Evolutionary conservation across 495 filamentous ascomycete species (phyloP), one percentile per base, ranked within the genome.

Genomic region (Entonaema liquescens): DNA sequence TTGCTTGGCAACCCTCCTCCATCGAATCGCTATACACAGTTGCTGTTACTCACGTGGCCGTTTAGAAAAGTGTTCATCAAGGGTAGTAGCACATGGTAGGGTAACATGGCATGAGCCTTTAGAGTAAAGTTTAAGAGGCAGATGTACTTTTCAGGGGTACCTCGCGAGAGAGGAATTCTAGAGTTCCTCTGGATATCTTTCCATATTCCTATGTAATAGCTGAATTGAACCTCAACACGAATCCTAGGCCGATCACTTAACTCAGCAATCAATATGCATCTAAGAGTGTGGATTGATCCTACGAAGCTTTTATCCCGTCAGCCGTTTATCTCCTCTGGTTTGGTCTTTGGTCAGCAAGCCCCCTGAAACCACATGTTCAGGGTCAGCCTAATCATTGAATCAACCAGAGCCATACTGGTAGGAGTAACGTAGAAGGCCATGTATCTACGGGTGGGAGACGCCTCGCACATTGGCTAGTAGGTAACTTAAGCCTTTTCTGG

Each of bases 331-430:
- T 40, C 53, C 59, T 36, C 60, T 19, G 42, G 65, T 64, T 29
- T 53, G 6, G 57, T 28, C 50, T 36, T 62, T 56, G 60, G 70
- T 68, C 70, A 68, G 65, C 65, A 68, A 68, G 26, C 70, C 70
- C 70, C 65, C 70, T 68, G 65, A 66, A 68, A 68, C 70, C 65
- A 65, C 55, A 68, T 60, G 61, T 33, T 25, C 11, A 55, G 31
- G 19, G 12, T 26, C 49, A 55, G 33, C 33, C 65, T 61, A 65
- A 62, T 66, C 65, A 29, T 28, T 47, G 44, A 52, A 17, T 21
- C 23, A 25, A 28, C 49, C 35, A 47, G 49, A 65, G 38, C 52
- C 40, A 62, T 49, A 60, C 25, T 53, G 11, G 4, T 68, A 73
- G 65, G 70, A 65, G 57, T 73, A 17, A 6, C 47, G 49, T 59